phyloP scores from a whole-genome alignment of 495 filamentous ascomycete species.

The Evernia prunastri region DNA sequence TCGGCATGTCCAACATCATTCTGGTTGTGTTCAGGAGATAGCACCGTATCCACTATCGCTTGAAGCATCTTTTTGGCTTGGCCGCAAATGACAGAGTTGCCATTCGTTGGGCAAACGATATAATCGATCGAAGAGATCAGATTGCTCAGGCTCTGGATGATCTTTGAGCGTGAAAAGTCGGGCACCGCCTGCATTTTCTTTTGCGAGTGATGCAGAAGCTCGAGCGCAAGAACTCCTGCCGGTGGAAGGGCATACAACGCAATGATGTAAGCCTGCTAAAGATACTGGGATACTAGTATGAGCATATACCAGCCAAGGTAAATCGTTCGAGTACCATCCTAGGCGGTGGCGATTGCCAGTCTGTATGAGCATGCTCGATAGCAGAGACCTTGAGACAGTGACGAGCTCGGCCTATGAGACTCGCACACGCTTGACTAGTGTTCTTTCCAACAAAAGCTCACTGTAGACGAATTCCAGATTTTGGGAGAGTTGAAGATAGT shows the following conservation, averaged over 20 bases:
- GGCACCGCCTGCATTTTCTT: conserved; percentile 28
- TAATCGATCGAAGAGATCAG: background rate
- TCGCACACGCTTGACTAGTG: background rate
- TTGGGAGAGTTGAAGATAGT: background rate
- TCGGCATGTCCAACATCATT: background rate
- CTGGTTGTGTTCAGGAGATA: conserved; percentile 12
- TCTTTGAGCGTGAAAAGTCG: background rate
- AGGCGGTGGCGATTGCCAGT: background rate
- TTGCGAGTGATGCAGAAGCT: conserved; percentile 54
- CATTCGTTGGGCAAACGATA: conserved; percentile 37
- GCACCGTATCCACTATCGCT: conserved; percentile 38
- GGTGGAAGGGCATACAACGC: conserved; percentile 50
- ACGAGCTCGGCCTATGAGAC: background rate
- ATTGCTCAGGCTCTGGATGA: background rate
- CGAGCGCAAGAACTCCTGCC: conserved; percentile 55
- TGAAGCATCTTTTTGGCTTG: conserved; percentile 41
- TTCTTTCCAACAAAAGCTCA: background rate
- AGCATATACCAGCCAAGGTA: background rate
- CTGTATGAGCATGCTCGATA: background rate
- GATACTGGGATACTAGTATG: background rate
- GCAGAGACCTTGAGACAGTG: background rate
- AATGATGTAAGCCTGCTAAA: conserved; percentile 20
- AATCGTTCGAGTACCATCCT: background rate
- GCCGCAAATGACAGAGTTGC: conserved; percentile 50
- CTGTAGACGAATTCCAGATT: background rate